Conservation (phyloP, 148 eudicot genomes). For the Oxyria digyna region DNA sequence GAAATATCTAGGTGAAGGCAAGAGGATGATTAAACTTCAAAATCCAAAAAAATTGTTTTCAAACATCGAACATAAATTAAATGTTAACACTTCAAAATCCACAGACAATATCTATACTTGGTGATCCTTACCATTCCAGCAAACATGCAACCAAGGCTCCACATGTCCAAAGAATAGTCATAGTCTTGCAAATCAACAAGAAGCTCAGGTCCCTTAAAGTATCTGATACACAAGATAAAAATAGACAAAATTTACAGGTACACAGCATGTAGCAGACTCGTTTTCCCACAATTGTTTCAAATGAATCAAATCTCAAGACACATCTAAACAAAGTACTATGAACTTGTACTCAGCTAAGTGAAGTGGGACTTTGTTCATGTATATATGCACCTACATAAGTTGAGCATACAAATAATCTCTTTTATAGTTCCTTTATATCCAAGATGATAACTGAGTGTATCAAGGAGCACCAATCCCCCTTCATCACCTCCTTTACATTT, state of each 20-base stretch:
- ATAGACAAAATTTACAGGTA: not conserved
- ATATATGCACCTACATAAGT: not conserved
- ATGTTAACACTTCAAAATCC: not conserved
- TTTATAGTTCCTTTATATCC: not conserved
- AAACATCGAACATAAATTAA: not conserved
- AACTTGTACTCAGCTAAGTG: not conserved
- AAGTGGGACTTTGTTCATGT: not conserved
- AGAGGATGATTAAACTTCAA: not conserved
- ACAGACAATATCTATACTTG: not conserved
- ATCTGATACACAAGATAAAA: conserved; percentile 28
- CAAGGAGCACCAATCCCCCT: conserved; percentile 5
- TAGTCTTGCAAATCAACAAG: conserved; percentile 86
- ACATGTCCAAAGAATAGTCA: conserved; percentile 81
- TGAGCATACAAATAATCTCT: not conserved
- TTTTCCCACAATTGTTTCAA: not conserved
- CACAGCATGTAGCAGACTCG: not conserved
- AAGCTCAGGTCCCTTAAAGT: conserved; percentile 84
- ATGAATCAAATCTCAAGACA: not conserved
- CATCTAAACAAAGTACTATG: not conserved
- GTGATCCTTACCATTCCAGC: conserved; percentile 69
- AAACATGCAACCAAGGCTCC: conserved; percentile 94
- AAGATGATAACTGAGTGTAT: not conserved
- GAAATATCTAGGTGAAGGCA: conserved; percentile 44
- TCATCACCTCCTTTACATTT: not conserved
- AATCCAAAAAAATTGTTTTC: not conserved